These are phyloP conservation scores for Aspergillus pseudoterreus DNA, from an alignment of 2,329 filamentous ascomycete genomes.

Conservation along the genomic window DNA sequence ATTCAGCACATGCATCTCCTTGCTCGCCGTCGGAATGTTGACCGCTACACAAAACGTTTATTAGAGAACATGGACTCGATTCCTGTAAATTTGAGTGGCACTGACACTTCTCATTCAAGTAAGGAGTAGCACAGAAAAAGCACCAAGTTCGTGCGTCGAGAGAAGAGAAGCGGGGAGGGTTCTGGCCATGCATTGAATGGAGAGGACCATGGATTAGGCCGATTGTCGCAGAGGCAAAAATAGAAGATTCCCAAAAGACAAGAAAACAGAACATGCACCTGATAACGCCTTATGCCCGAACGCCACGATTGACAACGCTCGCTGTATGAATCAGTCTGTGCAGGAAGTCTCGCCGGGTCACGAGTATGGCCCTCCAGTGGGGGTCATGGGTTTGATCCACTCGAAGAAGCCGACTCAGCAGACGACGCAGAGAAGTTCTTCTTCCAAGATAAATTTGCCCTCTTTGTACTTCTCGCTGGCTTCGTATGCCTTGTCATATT, in stretches of 20 bases:
- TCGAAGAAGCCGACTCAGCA: conserved; percentile 38
- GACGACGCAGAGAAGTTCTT: conserved; percentile 81
- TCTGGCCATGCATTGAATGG: not conserved
- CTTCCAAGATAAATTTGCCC: conserved; percentile 95
- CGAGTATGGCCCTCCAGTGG: conserved; percentile 2
- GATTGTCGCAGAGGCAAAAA: conserved; percentile 4
- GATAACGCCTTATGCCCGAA: conserved; percentile 18
- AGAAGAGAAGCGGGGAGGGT: not conserved
- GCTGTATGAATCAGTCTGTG: conserved; percentile 14
- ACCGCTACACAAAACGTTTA: too few relatives aligned
- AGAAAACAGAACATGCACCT: conserved; percentile 3
- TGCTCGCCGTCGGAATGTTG: too few relatives aligned
- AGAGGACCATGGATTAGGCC: conserved; percentile 1
- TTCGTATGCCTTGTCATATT: conserved; percentile 97
- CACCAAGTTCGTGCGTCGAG: not conserved
- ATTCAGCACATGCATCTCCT: not conserved
- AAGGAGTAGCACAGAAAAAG: conserved; percentile 1
- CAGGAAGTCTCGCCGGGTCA: conserved; percentile 5
- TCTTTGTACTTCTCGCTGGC: conserved; percentile 95
- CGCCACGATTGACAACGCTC: conserved; percentile 15
- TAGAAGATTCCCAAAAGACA: conserved; percentile 1
- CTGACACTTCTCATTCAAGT: not conserved
- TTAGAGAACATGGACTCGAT: too few relatives aligned
- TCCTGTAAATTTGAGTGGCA: too few relatives aligned
- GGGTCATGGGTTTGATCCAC: not conserved